Evolutionary conservation across 768 basidiomycete species (phyloP), one percentile per base, ranked within the genome.

Genomic region (Suillus americanus): DNA sequence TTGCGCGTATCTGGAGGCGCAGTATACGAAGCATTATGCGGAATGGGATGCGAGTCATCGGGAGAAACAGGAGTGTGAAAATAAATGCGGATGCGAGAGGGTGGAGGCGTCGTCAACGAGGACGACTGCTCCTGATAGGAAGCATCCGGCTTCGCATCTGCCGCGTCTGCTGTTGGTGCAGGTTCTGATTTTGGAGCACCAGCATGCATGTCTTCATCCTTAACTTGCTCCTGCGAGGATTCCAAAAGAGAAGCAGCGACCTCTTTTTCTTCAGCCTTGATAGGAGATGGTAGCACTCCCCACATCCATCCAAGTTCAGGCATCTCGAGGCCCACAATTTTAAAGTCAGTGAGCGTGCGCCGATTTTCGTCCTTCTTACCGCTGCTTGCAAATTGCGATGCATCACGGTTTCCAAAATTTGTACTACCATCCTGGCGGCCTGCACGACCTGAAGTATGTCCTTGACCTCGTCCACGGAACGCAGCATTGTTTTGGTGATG

Each of bases 291-390:
- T 60, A 87, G 71, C 60, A 80, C 69, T 65, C 95, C 94, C 97
- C 97, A 98, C 59, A 81, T 84, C 97, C 97, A 98, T 69, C 79
- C 81, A 64, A 97, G 80, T 69, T 90, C 89, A 70, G 83, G 86
- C 69, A 97, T 90, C 74, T 92, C 88, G 69, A 98, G 82, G 33
- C 92, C 95, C 72, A 96, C 83, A 74, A 99, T 95, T 80, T 97
- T 94, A 86, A 99, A 99, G 80, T 99, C 97, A 43, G 95, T 98
- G 70, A 99, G 88, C 37, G 96, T 97, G 71, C 94, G 87, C 72
- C 90, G 86, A 74, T 91, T 90, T 77, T 94, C 92, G 73, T 93
- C 91, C 78, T 90, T 91, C 85, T 92, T 92, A 83, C 89, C 87
- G 72, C 78, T 73, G 56, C 77, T 77, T 71, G 81, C 77, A 69